Evolutionary conservation across 352 stramenopile species (phyloP), one percentile per base, ranked within the genome.

Genomic region (Phytophthora citricola): DNA sequence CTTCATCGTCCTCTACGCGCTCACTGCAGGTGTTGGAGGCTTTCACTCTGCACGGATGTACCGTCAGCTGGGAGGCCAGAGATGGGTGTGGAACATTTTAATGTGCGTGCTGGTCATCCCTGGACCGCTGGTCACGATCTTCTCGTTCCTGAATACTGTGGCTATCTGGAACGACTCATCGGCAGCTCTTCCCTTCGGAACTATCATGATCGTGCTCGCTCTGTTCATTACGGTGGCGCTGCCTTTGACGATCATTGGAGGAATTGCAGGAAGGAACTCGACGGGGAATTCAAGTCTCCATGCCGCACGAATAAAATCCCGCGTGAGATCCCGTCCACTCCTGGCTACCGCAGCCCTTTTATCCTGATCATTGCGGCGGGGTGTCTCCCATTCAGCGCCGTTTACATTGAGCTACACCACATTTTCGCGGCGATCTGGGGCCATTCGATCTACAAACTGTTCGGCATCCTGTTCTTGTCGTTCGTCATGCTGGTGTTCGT

Each of bases 321-420:
- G 43, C 91, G 97, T 39, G 87, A 99, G 76, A 98, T 99, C 38
- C 97, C 97, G 1, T 76, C 81, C 0, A 83, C 95, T 44, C 91
- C 95, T 7, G 94, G 83, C 72, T 99, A 98, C 70, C 85, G 91
- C 38, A 85, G 78, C 44, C 82, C 90, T 5, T 54, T 79, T 6
- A 67, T 96, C 45, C 86, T 98, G 66, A 87, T 99, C 61, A 53
- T 99, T 49, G 90, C 98, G 38, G 95, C 96, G 5, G 97, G 97
- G 15, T 98, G 98, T 65, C 81, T 99, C 43, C 97, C 97, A 29
- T 99, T 99, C 79, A 98, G 91, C 32, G 96, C 96, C 12, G 98
- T 99, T 63, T 99, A 99, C 87, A 99, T 99, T 69, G 97, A 99
- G 76, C 79, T 99, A 59, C 95, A 99, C 72, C 98, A 99, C 88